phyloP scores from a whole-genome alignment of 352 stramenopile genomes.

The Pythium dissimile region DNA sequence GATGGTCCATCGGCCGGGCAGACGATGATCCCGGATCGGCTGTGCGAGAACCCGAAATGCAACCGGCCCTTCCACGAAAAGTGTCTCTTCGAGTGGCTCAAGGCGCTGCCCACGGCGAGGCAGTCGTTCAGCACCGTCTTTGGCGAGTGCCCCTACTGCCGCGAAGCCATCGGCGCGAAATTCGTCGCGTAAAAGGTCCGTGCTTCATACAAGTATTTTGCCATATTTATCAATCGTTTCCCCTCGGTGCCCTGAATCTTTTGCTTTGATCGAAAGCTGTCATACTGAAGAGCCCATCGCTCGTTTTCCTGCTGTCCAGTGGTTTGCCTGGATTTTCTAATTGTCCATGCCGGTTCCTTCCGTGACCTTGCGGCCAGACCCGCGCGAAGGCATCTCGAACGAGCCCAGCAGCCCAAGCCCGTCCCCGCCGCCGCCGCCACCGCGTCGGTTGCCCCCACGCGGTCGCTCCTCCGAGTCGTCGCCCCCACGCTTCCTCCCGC shows the following conservation, averaged over 20 bases:
- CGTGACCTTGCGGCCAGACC: slow-evolving; percentile 3
- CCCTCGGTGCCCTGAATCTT: background rate
- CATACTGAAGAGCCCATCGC: too few relatives aligned
- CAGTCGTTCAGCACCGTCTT: slow-evolving; percentile 90
- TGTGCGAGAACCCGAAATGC: slow-evolving; percentile 86
- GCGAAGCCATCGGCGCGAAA: slow-evolving; percentile 83
- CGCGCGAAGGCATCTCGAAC: slow-evolving; percentile 21
- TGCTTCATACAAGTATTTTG: background rate
- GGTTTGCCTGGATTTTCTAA: background rate
- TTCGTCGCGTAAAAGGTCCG: slow-evolving; percentile 28
- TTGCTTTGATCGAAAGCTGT: too few relatives aligned
- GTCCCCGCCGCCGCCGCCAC: slow-evolving; percentile 8
- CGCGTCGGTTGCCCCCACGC: slow-evolving; percentile 1
- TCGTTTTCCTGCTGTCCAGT: too few relatives aligned
- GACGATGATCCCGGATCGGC: slow-evolving; percentile 65
- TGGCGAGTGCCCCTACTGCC: slow-evolving; percentile 88
- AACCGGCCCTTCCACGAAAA: slow-evolving; percentile 84
- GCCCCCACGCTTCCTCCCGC: background rate
- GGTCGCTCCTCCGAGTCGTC: background rate
- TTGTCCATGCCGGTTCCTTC: background rate
- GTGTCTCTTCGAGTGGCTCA: slow-evolving; percentile 89
- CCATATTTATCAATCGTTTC: background rate
- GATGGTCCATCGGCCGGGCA: background rate
- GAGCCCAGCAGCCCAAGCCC: background rate
- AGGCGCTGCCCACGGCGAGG: slow-evolving; percentile 80